Conservation (phyloP, 495 filamentous ascomycete species). For the Astrothelium subdiscretum region DNA sequence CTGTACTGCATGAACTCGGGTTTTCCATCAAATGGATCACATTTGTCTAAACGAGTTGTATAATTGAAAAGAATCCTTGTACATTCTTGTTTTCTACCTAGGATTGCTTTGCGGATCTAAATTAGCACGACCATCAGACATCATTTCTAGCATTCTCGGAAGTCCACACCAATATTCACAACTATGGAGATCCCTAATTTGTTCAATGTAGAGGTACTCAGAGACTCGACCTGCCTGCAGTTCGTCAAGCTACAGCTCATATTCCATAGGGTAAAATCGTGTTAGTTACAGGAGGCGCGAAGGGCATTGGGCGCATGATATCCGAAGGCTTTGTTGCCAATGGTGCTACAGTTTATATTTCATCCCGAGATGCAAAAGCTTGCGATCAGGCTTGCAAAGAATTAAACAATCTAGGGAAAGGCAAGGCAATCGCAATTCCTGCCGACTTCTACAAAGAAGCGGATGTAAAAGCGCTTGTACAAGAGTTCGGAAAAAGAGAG, state of each 20-base stretch:
- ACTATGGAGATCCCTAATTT: slow-evolving; percentile 20
- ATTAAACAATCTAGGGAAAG: slow-evolving; percentile 51
- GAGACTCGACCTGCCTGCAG: background rate
- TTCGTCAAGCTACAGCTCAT: background rate
- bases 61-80: too few relatives aligned
- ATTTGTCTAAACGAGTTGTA: too few relatives aligned
- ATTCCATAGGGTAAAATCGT: slow-evolving; percentile 19
- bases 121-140: background rate
- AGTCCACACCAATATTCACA: background rate
- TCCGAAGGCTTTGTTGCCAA: slow-evolving; percentile 24
- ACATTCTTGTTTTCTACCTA: too few relatives aligned
- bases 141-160: background rate
- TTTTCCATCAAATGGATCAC: too few relatives aligned
- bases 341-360: slow-evolving; percentile 55
- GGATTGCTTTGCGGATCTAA: background rate
- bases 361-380: slow-evolving; percentile 54
- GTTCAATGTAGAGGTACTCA: slow-evolving; percentile 19
- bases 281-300: slow-evolving; percentile 26
- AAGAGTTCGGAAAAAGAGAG: slow-evolving; percentile 52
- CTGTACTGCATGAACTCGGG: too few relatives aligned
- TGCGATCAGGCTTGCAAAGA: slow-evolving; percentile 48
- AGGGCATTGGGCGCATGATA: slow-evolving; percentile 28
- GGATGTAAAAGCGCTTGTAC: slow-evolving; percentile 52
- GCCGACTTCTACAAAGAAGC: slow-evolving; percentile 66
- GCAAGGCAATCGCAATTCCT: slow-evolving; percentile 50